Conservation (phyloP, 495 filamentous ascomycete species). For the Aspergillus mulundensis region DNA sequence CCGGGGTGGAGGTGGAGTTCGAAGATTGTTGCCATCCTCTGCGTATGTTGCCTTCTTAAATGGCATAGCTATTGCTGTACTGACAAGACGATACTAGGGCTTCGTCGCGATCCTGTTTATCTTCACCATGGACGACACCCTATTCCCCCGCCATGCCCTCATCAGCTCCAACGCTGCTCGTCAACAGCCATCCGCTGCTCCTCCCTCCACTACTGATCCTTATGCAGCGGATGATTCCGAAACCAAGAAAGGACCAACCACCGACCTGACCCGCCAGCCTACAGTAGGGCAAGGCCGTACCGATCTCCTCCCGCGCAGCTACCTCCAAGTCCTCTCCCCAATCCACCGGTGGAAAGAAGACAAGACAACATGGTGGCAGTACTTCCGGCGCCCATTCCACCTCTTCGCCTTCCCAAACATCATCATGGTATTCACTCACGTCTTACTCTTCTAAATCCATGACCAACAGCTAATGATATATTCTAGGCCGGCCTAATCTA, state of each 20-base stretch:
- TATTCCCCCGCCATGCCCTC: constrained; percentile 30
- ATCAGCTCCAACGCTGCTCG: not conserved
- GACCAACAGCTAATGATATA: too few species aligned
- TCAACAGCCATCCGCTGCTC: not conserved
- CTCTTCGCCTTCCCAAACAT: constrained; percentile 35
- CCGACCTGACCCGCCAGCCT: not conserved
- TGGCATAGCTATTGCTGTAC: too few species aligned
- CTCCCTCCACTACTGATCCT: not conserved
- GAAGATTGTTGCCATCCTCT: constrained; percentile 31
- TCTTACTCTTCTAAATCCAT: too few species aligned
- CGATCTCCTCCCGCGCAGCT: constrained; percentile 21
- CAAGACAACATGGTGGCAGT: constrained; percentile 30
- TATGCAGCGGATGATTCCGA: constrained; percentile 8
- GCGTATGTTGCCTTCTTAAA: constrained; percentile 11
- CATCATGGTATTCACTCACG: constrained; percentile 27
- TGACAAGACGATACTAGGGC: not conserved
- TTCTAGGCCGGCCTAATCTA: constrained; percentile 12
- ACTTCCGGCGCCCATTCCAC: constrained; percentile 34
- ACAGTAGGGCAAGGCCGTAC: constrained; percentile 12
- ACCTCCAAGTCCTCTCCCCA: constrained; percentile 18
- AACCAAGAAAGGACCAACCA: constrained; percentile 4
- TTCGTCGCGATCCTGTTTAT: constrained; percentile 25
- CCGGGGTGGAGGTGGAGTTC: constrained; percentile 32
- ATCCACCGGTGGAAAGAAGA: constrained; percentile 28
- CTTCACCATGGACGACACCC: constrained; percentile 34